phyloP scores from a whole-genome alignment of 495 filamentous ascomycete species.

The Terfezia claveryi region DNA sequence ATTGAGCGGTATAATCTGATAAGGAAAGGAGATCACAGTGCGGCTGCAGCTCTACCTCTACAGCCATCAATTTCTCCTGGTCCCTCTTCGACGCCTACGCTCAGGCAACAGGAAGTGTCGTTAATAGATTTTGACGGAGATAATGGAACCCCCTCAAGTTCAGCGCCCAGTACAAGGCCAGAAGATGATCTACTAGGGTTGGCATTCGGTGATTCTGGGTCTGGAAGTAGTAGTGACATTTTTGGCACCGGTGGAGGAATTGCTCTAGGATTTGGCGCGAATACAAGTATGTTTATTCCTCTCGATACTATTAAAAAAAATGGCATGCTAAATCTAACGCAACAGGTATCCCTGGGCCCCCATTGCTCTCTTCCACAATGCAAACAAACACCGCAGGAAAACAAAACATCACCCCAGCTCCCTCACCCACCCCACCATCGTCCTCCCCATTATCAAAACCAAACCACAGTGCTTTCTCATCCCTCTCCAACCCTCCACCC shows the following conservation, averaged over 20 bases:
- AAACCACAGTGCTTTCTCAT: constrained; percentile 21
- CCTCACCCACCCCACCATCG: constrained; percentile 25
- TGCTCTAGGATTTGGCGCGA: constrained; percentile 56
- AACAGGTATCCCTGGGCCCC: constrained; percentile 38
- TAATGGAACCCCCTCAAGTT: constrained; percentile 25
- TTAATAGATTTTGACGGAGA: constrained; percentile 79
- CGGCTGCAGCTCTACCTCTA: constrained; percentile 29
- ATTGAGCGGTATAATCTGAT: constrained; percentile 84
- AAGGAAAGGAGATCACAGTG: constrained; percentile 82
- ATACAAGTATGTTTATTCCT: constrained; percentile 29
- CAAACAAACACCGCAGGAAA: constrained; percentile 31
- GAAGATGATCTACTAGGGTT: constrained; percentile 49
- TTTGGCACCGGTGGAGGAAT: constrained; percentile 65
- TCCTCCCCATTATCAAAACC: constrained; percentile 15
- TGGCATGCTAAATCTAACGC: too few relatives aligned
- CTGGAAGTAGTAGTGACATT: background rate
- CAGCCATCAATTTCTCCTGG: constrained; percentile 10
- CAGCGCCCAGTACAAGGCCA: constrained; percentile 19
- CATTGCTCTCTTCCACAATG: constrained; percentile 39
- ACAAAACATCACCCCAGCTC: constrained; percentile 24
- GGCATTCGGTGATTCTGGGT: constrained; percentile 35
- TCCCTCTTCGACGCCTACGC: constrained; percentile 3
- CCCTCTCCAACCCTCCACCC: constrained; percentile 20
- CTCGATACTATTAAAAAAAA: background rate
- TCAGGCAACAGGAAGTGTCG: constrained; percentile 57